phyloP scores from a whole-genome alignment of 106 monocot species.

The Gastrodia elata region DNA sequence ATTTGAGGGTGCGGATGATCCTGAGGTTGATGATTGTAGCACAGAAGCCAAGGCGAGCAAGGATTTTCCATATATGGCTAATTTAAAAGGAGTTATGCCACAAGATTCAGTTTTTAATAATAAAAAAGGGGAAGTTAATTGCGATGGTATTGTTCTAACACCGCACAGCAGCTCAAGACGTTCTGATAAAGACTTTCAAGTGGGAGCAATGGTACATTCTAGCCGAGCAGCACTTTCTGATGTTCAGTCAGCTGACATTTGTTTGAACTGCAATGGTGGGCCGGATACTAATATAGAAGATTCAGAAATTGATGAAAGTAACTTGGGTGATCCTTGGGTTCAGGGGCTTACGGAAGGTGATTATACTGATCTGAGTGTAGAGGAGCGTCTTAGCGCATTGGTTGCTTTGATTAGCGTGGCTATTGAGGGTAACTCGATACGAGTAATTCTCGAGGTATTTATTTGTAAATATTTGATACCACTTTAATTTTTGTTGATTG shows the following conservation, averaged over 20 bases:
- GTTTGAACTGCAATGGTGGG: constrained; percentile 23
- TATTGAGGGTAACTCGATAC: constrained; percentile 91
- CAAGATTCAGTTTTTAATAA: constrained; percentile 11
- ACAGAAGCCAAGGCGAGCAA: constrained; percentile 21
- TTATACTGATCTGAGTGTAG: constrained; percentile 81
- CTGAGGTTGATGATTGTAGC: constrained; percentile 56
- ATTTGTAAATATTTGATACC: neutral
- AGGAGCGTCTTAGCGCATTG: constrained; percentile 92
- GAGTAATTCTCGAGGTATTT: constrained; percentile 73
- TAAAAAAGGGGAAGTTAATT: constrained; percentile 9
- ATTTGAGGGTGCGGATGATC: constrained; percentile 81
- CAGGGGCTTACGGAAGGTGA: constrained; percentile 78
- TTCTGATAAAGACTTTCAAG: constrained; percentile 21
- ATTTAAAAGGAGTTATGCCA: constrained; percentile 20
- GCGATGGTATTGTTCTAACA: constrained; percentile 17
- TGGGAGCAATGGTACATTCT: constrained; percentile 16
- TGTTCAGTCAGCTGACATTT: constrained; percentile 4
- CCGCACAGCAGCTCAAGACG: constrained; percentile 11
- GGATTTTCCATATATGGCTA: constrained; percentile 17
- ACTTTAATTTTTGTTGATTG: neutral
- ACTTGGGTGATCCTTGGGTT: constrained; percentile 77
- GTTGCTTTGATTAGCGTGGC: constrained; percentile 79
- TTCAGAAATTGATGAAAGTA: constrained; percentile 81
- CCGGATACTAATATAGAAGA: constrained; percentile 30
- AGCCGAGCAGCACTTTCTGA: constrained; percentile 18